A percentile compares a stretch with the other conserved stretches of the same genome.
phyloP scores from a whole-genome alignment of 352 stramenopile species.

The Pseudoperonospora humuli region DNA sequence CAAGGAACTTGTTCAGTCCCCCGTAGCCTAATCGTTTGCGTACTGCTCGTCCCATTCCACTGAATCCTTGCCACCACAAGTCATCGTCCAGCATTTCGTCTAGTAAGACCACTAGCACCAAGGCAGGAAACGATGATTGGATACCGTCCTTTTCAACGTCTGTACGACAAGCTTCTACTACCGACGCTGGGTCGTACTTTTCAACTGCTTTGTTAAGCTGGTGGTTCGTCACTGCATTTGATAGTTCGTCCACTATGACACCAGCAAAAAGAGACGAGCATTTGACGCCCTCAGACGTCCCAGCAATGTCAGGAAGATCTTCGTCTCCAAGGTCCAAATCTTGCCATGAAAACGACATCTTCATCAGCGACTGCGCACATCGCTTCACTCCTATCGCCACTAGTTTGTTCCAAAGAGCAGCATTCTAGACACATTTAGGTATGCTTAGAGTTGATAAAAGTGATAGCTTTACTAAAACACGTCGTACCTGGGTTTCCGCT shows the following conservation, averaged over 20 bases:
- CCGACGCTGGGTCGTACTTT: constrained; percentile 18
- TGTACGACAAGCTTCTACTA: neutral
- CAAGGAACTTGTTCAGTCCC: constrained; percentile 63
- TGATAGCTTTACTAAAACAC: no score
- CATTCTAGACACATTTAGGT: no score
- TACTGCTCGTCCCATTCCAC: constrained; percentile 19
- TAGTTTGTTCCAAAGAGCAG: constrained; percentile 40
- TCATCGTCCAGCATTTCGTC: constrained; percentile 53
- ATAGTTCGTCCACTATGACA: constrained; percentile 44
- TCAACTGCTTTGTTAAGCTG: constrained; percentile 51
- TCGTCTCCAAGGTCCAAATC: constrained; percentile 57
- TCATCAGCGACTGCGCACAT: constrained; percentile 53
- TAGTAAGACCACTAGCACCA: constrained; percentile 48
- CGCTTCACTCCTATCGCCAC: constrained; percentile 45
- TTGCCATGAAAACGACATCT: constrained; percentile 62
- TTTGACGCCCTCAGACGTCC: constrained; percentile 2
- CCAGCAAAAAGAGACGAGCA: constrained; percentile 39
- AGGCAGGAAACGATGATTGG: constrained; percentile 24
- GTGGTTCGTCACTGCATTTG: constrained; percentile 33
- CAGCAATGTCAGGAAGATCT: constrained; percentile 27
- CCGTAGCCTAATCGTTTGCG: constrained; percentile 44
- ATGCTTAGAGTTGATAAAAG: no score
- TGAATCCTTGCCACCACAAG: constrained; percentile 49
- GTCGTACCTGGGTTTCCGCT: constrained; percentile 37
- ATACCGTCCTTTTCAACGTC: constrained; percentile 8